Base-by-base conservation (phyloP, 2,329 filamentous ascomycete species). In the Aspergillus clavatus region DNA sequence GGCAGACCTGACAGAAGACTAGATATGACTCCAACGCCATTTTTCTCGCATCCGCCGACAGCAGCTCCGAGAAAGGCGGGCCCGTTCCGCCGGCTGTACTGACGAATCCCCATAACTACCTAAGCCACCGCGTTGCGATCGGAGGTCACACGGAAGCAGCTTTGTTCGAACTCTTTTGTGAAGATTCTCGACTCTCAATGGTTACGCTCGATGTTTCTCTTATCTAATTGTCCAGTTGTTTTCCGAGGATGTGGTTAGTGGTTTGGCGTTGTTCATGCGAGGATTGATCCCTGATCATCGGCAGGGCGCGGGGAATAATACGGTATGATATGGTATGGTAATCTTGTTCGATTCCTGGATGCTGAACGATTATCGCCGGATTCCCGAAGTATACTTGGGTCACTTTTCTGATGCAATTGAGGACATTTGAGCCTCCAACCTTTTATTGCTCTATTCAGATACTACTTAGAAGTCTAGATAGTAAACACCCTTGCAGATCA, bases 141-240 rank as follows among this genome's bases (percentile, higher is more conserved):
- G 14, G 6, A 35, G 24, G 31, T 40, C 19, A 14, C 24, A 24
- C 27, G 26, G 23, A 45, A 16, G 7, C 11, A 5, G 19, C 31
- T 21, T 41, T 37, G 29, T 26, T 40, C 33, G 16, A 12, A 10
- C 23, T n/a, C n/a, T 18, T 23, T 18, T 21, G 31, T 14, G 11
- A 14, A 40, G 36, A 28, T 19, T 16, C n/a, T 18, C 14, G 31
- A 35, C 7, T 21, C 31, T 35, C 10, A 35, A 35, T 35, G 31
- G 31, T 10, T 19, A 28, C 21, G 23, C 38, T 28, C 26, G 29
- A 37, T 12, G 45, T 55, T 57, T 55, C 46, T 43, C 42, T 57
- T 57, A 54, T 57, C 53, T 55, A 55, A 57, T 55, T 43, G 42
- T 29, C 19, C 14, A 22, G 12, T 28, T n/a, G 37, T 19, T n/a